phyloP scores from a whole-genome alignment of 352 stramenopile species.

The Globisporangium nunn region DNA sequence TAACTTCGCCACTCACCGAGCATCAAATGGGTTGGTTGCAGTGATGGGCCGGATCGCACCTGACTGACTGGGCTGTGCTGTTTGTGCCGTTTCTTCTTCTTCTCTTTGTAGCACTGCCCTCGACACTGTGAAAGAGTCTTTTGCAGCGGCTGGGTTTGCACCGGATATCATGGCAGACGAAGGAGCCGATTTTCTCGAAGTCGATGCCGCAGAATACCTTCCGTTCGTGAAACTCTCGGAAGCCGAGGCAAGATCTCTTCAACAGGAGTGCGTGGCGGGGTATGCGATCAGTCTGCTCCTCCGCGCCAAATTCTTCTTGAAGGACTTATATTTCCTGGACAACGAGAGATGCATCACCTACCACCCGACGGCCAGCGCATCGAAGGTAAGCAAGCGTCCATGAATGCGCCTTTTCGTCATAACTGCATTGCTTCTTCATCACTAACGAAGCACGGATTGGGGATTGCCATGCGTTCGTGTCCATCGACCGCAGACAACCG shows the following conservation, averaged over 20 bases:
- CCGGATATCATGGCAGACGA: conserved; percentile 41
- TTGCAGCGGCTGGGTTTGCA: conserved; percentile 29
- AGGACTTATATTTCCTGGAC: conserved; percentile 56
- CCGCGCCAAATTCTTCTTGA: conserved; percentile 68
- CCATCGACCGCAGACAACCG: conserved; percentile 12
- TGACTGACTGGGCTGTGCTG: not conserved
- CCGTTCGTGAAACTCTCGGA: conserved; percentile 11
- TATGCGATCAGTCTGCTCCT: conserved; percentile 68
- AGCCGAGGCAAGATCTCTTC: conserved; percentile 8
- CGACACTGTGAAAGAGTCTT: conserved; percentile 45
- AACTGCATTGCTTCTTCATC: too few species aligned
- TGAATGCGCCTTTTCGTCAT: not conserved
- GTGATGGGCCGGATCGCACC: too few species aligned
- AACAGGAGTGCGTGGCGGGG: conserved; percentile 20
- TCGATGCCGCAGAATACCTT: conserved; percentile 32
- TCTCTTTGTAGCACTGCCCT: conserved; percentile 30
- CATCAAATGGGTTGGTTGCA: not conserved
- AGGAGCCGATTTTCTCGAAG: conserved; percentile 26
- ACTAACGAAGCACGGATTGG: too few species aligned
- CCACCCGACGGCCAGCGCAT: conserved; percentile 33
- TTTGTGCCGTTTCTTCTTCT: not conserved
- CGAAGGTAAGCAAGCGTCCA: conserved; percentile 24
- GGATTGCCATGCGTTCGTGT: not conserved
- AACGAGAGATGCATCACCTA: conserved; percentile 82
- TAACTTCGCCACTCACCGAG: too few species aligned